Evolutionary conservation across 495 filamentous ascomycete species (phyloP).

Genomic region (Aspergillus cavernicola): DNA sequence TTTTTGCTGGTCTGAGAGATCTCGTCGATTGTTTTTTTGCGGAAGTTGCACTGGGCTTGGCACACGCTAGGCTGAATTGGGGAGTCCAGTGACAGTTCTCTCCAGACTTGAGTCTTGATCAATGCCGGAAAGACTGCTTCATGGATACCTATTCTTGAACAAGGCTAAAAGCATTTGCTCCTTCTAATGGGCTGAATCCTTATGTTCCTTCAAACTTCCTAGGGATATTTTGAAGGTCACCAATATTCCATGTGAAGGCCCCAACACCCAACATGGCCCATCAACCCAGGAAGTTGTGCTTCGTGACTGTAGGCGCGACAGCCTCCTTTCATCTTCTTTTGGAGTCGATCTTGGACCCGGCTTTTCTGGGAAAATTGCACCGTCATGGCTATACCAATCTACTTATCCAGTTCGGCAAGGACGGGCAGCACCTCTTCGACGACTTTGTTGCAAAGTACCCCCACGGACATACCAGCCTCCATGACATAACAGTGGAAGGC

Average conservation of each 20-base stretch:
- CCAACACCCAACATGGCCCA: constrained; percentile 4
- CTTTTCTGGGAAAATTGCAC: constrained; percentile 57
- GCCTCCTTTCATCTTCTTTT: constrained; percentile 74
- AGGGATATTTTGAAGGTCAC: not conserved
- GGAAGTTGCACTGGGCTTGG: constrained; percentile 9
- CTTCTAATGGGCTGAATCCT: not conserved
- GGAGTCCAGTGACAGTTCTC: not conserved
- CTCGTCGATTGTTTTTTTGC: constrained; percentile 22
- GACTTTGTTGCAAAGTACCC: constrained; percentile 21
- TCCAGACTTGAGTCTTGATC: not conserved
- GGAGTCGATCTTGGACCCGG: constrained; percentile 54
- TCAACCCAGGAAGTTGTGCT: constrained; percentile 48
- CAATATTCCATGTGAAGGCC: not conserved
- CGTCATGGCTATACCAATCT: constrained; percentile 59
- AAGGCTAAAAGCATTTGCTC: not conserved
- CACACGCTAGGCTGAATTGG: constrained; percentile 23
- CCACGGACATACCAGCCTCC: constrained; percentile 15
- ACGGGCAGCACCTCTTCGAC: constrained; percentile 46
- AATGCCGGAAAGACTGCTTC: too few species aligned
- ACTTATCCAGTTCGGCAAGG: constrained; percentile 72
- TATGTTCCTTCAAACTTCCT: not conserved
- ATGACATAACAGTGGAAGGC: constrained; percentile 50
- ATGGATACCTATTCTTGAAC: not conserved
- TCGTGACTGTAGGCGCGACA: constrained; percentile 91
- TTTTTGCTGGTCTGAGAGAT: constrained; percentile 20